Base-by-base conservation (phyloP, 2,329 filamentous ascomycete species). In the Ophiostoma australiae region DNA sequence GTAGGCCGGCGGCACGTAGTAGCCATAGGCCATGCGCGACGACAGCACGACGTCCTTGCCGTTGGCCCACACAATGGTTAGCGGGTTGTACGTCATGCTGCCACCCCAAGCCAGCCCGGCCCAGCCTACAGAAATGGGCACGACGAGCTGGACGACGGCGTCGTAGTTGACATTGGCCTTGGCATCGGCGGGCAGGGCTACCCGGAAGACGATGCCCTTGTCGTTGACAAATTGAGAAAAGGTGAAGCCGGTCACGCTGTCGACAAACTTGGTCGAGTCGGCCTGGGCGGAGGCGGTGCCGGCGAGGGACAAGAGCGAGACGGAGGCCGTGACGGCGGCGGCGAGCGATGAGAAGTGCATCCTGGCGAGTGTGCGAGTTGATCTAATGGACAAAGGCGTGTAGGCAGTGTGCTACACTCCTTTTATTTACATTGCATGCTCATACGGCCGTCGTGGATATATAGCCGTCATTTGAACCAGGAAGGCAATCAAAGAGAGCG, bases 101-200 rank as follows among this genome's bases (percentile, higher is more conserved):
- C 82, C 83, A n/a, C 82, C 83, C 83, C 83, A 84, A 17, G 83
- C 80, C 31, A 84, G 77, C 1, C 82, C 83, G 10, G 81, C 80
- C 83, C 83, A 85, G 70, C 82, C 83, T 66, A 83, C 79, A 1
- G 76, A 75, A n/a, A 77, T 77, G 17, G 82, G 82, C 0, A 82
- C 79, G 3, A 80, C 77, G 65, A 84, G 79, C 74, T 84, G 82
- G 3, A 82, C 74, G 65, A 81, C 77, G 0, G 77, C 76, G 69
- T 80, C 76, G 68, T 76, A 78, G 15, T 73, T 69, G 27, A 74
- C 76, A 70, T 76, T 73, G 2, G 76, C 75, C 1, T 75, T 72
- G 37, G 77, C 74, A 67, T 76, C 75, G 73, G 77, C 76, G 8
- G 78, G 79, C n/a, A 81, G 76, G 33, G 77, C 77, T 52, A 80